phyloP scores from a whole-genome alignment of 495 filamentous ascomycete species.

The Delitschia confertaspora region DNA sequence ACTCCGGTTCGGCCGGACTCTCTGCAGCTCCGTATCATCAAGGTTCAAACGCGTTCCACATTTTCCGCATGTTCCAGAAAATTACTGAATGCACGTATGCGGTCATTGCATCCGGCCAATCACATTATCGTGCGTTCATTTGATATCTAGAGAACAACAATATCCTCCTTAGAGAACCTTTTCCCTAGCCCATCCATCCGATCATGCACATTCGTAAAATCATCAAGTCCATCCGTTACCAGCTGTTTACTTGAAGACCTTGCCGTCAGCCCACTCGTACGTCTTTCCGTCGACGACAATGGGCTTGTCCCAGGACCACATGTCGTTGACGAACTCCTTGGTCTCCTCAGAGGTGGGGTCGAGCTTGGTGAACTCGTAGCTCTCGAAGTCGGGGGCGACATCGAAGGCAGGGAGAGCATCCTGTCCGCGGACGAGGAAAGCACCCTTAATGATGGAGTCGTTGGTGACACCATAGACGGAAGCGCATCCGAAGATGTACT shows the following conservation, averaged over 20 bases:
- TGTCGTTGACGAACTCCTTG: slow-evolving; percentile 71
- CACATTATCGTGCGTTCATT: too few relatives aligned
- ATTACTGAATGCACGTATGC: too few relatives aligned
- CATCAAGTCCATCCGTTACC: background rate
- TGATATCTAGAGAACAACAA: too few relatives aligned
- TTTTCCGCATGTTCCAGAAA: too few relatives aligned
- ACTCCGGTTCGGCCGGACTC: too few relatives aligned
- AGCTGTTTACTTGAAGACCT: slow-evolving; percentile 88
- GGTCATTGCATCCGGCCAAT: too few relatives aligned
- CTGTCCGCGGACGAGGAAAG: slow-evolving; percentile 88
- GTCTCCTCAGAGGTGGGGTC: slow-evolving; percentile 77
- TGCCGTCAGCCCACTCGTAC: slow-evolving; percentile 71
- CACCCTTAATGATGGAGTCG: slow-evolving; percentile 80
- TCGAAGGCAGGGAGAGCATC: slow-evolving; percentile 81
- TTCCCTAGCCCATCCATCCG: background rate
- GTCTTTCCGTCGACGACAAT: slow-evolving; percentile 70
- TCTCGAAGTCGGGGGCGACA: slow-evolving; percentile 94
- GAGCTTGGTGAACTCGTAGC: slow-evolving; percentile 91
- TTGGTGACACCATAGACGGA: slow-evolving; percentile 83
- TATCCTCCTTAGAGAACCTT: too few relatives aligned
- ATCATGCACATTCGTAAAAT: background rate
- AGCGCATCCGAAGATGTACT: slow-evolving; percentile 92
- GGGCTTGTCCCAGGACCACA: slow-evolving; percentile 87
- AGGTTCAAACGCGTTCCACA: too few relatives aligned
- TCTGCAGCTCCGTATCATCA: too few relatives aligned